Evolutionary conservation across 306 rosid genomes (phyloP), one percentile per base, ranked within the genome.

Genomic region (Geum urbanum): DNA sequence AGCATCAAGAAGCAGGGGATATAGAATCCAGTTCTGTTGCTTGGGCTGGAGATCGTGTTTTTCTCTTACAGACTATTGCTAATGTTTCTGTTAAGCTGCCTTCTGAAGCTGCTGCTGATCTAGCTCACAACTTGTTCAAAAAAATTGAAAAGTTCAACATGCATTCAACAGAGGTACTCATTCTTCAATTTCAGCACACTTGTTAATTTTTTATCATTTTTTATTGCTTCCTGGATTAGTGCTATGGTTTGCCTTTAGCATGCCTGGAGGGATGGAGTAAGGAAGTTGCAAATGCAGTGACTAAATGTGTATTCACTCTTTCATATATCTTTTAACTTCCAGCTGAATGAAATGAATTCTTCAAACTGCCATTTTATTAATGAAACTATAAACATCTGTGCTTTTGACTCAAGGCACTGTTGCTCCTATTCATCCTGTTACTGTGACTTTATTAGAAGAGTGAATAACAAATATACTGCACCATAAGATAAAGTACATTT

Each of bases 21-120:
- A 66, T 62, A 19, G 89, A 86, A 77, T 82, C 80, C 74, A 88
- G 81, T 76, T 68, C 86, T 68, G 71, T 86, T 77, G 82, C 92
- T 77, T 92, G 97, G 94, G 97, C 96, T 55, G 85, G 90, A 53
- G 98, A 92, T 75, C 89, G 91, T 49, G 96, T 90, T 81, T 92
- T 86, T 77, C 92, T 92, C 71, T 80, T 92, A 74, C 98, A 90
- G 81, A 88, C 97, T 66, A 90, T 92, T 62, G 85, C 98, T 63
- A 88, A 89, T 84, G 97, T 92, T 71, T 86, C 98, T 47, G 71
- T 88, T 70, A 96, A 84, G 87, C 82, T 92, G 65, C 96, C 94
- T 64, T 12, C 78, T 50, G 94, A 88, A 74, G 86, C 88, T 55
- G 97, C 97, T 1, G 98, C 94, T 64, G 89, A 90, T 18, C 83